These are phyloP conservation scores for Sanghuangporus weigelae DNA, from an alignment of 1,284 basidiomycete species.

Conservation along the genomic window DNA sequence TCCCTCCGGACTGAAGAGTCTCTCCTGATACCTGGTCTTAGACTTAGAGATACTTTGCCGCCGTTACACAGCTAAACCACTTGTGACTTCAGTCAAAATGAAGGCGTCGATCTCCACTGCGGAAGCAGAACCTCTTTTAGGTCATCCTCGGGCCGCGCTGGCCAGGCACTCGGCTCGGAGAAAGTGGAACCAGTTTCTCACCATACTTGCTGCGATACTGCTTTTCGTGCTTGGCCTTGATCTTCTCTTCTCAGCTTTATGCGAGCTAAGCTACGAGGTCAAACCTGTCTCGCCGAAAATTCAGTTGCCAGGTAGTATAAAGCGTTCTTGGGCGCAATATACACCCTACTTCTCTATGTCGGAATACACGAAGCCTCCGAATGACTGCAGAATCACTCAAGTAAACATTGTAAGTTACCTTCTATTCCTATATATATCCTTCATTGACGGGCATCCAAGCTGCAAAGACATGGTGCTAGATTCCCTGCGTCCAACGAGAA, in stretches of 20 bases:
- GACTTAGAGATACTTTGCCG: too few species aligned
- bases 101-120: neutral
- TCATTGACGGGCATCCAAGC: conserved; percentile 34
- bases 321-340: conserved; percentile 50
- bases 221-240: neutral
- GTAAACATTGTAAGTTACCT: conserved; percentile 54
- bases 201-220: neutral
- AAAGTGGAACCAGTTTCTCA: neutral
- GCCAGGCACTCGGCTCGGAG: neutral
- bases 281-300: conserved; percentile 17
- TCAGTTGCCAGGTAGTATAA: conserved; percentile 19
- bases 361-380: conserved; percentile 42
- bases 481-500: conserved; percentile 61
- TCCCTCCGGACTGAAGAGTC: too few species aligned
- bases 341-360: conserved; percentile 51
- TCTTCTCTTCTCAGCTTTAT: neutral
- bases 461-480: conserved; percentile 83
- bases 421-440: conserved; percentile 8
- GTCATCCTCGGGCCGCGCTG: neutral
- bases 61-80: neutral
- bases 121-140: neutral
- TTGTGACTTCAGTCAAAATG: neutral
- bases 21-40: too few species aligned
- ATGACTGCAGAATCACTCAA: conserved; percentile 50
- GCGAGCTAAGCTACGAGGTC: neutral